These are phyloP conservation scores for Metschnikowia orientalis DNA, from an alignment of 805 yeast species.

Conservation along the genomic window DNA sequence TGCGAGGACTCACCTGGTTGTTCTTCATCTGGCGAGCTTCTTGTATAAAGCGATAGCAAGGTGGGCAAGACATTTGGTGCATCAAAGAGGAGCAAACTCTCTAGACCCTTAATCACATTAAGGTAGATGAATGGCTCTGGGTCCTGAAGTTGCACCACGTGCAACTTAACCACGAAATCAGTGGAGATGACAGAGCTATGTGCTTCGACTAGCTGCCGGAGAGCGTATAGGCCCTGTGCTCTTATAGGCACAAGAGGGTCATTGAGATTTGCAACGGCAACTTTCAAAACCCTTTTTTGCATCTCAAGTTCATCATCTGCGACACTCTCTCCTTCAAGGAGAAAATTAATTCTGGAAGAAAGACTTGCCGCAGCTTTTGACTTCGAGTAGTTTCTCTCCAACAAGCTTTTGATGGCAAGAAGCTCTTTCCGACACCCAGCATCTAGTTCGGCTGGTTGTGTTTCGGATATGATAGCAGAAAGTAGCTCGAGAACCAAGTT, in stretches of 20 bases:
- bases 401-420: conserved; percentile 22
- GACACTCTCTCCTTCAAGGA: conserved; percentile 26
- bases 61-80: conserved; percentile 32
- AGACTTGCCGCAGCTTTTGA: conserved; percentile 20
- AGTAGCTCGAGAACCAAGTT: conserved; percentile 33
- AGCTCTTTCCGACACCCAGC: conserved; percentile 28
- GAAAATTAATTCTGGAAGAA: conserved; percentile 23
- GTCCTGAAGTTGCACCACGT: conserved; percentile 62
- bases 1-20: background rate
- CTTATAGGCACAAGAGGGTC: conserved; percentile 81
- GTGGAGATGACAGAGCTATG: conserved; percentile 48
- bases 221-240: conserved; percentile 74
- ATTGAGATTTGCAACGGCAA: conserved; percentile 63
- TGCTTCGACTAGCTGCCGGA: conserved; percentile 51
- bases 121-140: conserved; percentile 84
- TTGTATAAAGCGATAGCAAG: conserved; percentile 37
- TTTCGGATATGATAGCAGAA: conserved; percentile 34
- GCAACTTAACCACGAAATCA: conserved; percentile 56
- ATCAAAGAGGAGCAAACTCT: conserved; percentile 48
- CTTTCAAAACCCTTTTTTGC: conserved; percentile 42
- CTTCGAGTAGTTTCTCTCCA: conserved; percentile 11
- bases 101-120: conserved; percentile 77
- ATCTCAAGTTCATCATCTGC: conserved; percentile 21
- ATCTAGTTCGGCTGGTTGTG: conserved; percentile 22
- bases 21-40: conserved; percentile 15